Conservation (phyloP, 1,284 basidiomycete species). For the Irpex rosettiformis region DNA sequence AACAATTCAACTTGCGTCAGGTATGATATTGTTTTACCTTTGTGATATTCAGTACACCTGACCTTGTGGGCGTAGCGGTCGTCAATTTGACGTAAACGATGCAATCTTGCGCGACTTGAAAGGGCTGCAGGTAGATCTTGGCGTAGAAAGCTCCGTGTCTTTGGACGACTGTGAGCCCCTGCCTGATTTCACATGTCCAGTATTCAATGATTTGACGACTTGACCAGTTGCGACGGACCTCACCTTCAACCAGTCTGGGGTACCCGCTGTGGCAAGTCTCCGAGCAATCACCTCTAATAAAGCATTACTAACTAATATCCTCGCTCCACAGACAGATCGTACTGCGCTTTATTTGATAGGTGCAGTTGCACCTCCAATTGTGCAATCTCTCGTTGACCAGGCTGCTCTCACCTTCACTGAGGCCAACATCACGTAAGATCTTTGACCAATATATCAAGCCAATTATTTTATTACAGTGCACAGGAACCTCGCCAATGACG, state of each 20-base stretch:
- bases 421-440: slow-evolving; percentile 52
- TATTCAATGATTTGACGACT: neutral
- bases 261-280: slow-evolving; percentile 51
- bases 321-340: slow-evolving; percentile 47
- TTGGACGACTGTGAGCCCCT: slow-evolving; percentile 56
- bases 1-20: slow-evolving; percentile 51
- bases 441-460: neutral
- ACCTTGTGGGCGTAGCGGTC: slow-evolving; percentile 39
- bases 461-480: neutral
- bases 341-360: slow-evolving; percentile 69
- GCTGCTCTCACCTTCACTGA: slow-evolving; percentile 53
- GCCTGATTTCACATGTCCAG: neutral
- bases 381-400: slow-evolving; percentile 64
- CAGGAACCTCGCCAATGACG: slow-evolving; percentile 54
- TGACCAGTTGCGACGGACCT: slow-evolving; percentile 52
- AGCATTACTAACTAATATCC: neutral
- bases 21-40: slow-evolving; percentile 27
- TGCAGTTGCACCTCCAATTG: slow-evolving; percentile 61
- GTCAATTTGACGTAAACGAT: slow-evolving; percentile 57
- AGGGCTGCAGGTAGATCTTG: slow-evolving; percentile 54
- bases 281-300: neutral
- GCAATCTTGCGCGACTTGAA: slow-evolving; percentile 65
- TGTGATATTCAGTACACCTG: neutral
- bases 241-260: slow-evolving; percentile 58
- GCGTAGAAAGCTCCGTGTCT: slow-evolving; percentile 44